Evolutionary conservation across 75 land plant species (phyloP).

Genomic region (Sequoiadendron giganteum): DNA sequence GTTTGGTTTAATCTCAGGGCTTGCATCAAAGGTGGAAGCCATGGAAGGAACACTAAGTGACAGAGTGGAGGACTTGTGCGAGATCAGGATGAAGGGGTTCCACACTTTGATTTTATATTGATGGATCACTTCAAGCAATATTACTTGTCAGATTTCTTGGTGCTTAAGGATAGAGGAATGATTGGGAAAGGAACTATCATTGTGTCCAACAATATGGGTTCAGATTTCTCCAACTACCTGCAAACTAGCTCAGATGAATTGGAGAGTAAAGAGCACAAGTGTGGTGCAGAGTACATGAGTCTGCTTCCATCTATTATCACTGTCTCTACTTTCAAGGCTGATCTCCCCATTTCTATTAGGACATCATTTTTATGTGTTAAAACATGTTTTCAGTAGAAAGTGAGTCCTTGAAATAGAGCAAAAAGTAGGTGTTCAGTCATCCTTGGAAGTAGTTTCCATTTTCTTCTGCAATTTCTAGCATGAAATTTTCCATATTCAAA

Average conservation of each 20-base stretch:
- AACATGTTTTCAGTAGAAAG: too few relatives aligned
- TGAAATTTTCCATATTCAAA: too few relatives aligned
- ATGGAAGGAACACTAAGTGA: too few relatives aligned
- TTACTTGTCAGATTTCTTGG: conserved; percentile 17
- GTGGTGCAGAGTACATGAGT: conserved; percentile 6
- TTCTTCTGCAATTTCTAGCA: too few relatives aligned
- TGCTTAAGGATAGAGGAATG: conserved; percentile 13
- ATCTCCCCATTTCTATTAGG: background rate
- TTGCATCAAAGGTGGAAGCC: too few relatives aligned
- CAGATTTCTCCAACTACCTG: background rate
- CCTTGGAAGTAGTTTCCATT: too few relatives aligned
- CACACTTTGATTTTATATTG: conserved; percentile 15
- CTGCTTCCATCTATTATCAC: conserved; percentile 5
- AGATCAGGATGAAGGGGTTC: conserved; percentile 1
- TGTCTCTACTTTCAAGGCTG: conserved; percentile 11
- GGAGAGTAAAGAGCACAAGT: too few relatives aligned
- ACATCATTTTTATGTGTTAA: too few relatives aligned
- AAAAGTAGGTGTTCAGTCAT: too few relatives aligned
- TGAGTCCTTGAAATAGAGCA: too few relatives aligned
- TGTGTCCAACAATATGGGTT: background rate
- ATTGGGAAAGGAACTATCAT: conserved; percentile 15
- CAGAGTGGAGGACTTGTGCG: too few relatives aligned
- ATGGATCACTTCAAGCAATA: conserved; percentile 18
- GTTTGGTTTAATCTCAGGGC: too few relatives aligned
- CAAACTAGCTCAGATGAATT: background rate